Evolutionary conservation across 768 basidiomycete genomes (phyloP).

Genomic region (Rickenella mellea): DNA sequence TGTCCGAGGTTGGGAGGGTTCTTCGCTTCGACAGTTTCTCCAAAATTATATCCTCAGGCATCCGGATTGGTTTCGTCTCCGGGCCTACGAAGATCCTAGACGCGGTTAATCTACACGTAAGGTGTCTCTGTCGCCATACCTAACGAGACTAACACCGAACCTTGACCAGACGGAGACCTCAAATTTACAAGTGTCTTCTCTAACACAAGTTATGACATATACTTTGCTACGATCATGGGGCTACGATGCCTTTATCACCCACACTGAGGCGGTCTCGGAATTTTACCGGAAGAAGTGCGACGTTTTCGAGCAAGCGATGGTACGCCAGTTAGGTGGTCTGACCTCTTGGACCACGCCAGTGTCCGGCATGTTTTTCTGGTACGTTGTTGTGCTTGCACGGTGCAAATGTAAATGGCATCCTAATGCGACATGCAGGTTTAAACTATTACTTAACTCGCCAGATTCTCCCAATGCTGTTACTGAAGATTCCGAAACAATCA

Average conservation of each 20-base stretch:
- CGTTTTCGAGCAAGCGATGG: constrained; percentile 68
- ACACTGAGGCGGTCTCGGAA: constrained; percentile 56
- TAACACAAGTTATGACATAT: constrained; percentile 53
- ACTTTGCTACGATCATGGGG: constrained; percentile 65
- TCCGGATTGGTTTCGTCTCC: constrained; percentile 74
- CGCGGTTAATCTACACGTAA: constrained; percentile 62
- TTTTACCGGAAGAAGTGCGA: constrained; percentile 72
- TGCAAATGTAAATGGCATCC: no score
- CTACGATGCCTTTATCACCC: constrained; percentile 60
- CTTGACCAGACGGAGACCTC: constrained; percentile 48
- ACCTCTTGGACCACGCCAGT: constrained; percentile 66
- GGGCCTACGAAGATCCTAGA: constrained; percentile 61
- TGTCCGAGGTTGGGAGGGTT: constrained; percentile 64
- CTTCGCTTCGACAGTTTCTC: constrained; percentile 85
- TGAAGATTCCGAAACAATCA: constrained; percentile 60
- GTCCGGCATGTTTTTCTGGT: constrained; percentile 90
- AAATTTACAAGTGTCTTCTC: constrained; percentile 56
- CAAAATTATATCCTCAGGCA: constrained; percentile 70
- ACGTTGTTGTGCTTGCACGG: no score
- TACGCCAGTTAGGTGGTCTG: constrained; percentile 66
- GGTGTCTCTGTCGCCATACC: constrained; percentile 13
- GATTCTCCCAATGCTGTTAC: constrained; percentile 2
- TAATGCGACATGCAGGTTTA: no score
- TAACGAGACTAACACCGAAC: background rate
- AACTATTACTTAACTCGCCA: no score